Evolutionary conservation across 805 yeast species (phyloP), one percentile per base, ranked within the genome.

Genomic region (Komagataella pseudopastoris): DNA sequence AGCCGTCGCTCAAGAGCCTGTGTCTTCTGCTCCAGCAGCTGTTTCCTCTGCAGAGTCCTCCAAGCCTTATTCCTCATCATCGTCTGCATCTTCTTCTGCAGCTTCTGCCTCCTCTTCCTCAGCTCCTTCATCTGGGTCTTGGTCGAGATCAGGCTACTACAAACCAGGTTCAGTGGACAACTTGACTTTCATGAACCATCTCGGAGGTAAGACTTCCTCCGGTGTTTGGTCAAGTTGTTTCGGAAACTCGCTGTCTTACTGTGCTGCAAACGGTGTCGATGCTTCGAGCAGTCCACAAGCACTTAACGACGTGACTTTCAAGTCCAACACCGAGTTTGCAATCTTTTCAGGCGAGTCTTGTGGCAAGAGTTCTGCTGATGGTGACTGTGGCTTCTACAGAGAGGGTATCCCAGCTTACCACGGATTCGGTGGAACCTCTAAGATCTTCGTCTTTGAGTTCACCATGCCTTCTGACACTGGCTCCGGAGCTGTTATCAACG

Each of bases 361-460:
- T 72, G 72, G 65, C 56, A 65, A 62, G 55, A 66, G 70, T 48
- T 69, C 73, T 53, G 62, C 64, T 52, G 65, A 63, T 59, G 71
- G 69, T 52, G 77, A 68, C 56, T 91, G 98, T 77, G 96, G 96
- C 56, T 87, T 75, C 77, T 86, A 81, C 79, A 81, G 96, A 74
- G 69, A 70, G 4, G 88, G 83, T 51, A 87, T 83, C 56, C 96
- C 96, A 59, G 97, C 98, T 53, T 85, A 85, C 75, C 95, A 89
- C 63, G 99, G 98, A 46, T 93, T 91, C 67, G 83, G 78, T 49
- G 99, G 99, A 62, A 66, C 74, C 52, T 63, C 74, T 64, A 91
- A 91, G 78, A 80, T 91, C 65, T 90, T 93, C 67, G 83, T 88
- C 50, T 88, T 93, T 65, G 97, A 91, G 74, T 93, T 93, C 71